Conservation (phyloP, 2,329 filamentous ascomycete genomes). For the Sporothrix humicola region DNA sequence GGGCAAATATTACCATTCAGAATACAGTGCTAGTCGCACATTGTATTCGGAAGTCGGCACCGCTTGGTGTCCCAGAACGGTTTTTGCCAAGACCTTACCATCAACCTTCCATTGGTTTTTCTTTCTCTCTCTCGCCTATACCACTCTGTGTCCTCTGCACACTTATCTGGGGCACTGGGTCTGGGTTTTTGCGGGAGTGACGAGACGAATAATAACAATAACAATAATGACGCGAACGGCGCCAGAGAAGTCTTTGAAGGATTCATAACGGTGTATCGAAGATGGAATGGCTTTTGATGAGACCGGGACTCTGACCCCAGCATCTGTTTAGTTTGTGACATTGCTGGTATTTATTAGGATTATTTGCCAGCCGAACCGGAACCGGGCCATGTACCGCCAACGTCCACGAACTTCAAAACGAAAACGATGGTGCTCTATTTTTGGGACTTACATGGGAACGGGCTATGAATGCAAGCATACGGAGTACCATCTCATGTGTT, state of each 20-base stretch:
- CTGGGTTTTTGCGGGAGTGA: background rate
- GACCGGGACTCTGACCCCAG: background rate
- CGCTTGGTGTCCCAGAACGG: background rate
- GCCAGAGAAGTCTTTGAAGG: slow-evolving; percentile 2
- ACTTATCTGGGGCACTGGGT: background rate
- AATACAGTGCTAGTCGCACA: slow-evolving; percentile 32
- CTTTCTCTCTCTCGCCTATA: background rate
- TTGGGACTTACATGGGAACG: background rate
- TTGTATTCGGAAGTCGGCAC: slow-evolving; percentile 35
- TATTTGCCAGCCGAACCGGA: slow-evolving; percentile 7
- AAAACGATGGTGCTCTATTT: background rate
- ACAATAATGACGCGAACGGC: background rate
- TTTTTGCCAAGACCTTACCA: slow-evolving; percentile 28
- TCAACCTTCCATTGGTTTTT: slow-evolving; percentile 18
- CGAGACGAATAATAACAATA: background rate
- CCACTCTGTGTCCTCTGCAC: background rate
- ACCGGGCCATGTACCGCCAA: slow-evolving; percentile 1
- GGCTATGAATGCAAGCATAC: background rate
- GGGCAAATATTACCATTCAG: background rate
- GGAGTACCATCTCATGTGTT: background rate
- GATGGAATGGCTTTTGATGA: background rate
- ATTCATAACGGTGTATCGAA: background rate
- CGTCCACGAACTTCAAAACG: background rate
- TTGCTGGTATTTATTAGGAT: background rate
- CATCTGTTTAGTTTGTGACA: background rate